phyloP scores from a whole-genome alignment of 148 eudicot species.

The Gaultheria prostrata region DNA sequence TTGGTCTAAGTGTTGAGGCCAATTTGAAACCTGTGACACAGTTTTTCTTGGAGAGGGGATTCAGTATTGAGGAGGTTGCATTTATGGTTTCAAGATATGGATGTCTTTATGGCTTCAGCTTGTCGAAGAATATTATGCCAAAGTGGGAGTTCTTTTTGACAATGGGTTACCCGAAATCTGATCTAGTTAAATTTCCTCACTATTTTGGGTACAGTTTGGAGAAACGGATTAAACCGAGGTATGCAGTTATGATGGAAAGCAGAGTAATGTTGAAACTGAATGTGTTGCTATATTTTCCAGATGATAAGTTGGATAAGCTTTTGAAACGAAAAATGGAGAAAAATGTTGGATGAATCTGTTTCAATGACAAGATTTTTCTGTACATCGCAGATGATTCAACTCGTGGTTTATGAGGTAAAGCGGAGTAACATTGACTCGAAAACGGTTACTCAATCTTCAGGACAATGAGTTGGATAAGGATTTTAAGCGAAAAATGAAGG shows the following conservation, averaged over 20 bases:
- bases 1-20: constrained; percentile 65
- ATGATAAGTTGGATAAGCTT: no score
- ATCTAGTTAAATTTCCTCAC: constrained; percentile 71
- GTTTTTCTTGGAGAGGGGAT: constrained; percentile 66
- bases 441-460: constrained; percentile 12
- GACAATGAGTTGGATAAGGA: constrained; percentile 47
- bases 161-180: constrained; percentile 59
- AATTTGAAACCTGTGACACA: constrained; percentile 70
- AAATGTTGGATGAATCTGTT: no score
- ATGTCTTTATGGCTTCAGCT: constrained; percentile 64
- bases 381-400: no score
- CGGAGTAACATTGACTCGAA: not conserved
- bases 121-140: constrained; percentile 57
- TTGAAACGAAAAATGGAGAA: no score
- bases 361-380: no score
- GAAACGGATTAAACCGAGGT: constrained; percentile 74
- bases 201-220: constrained; percentile 81
- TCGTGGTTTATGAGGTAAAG: constrained; percentile 23
- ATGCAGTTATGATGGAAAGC: constrained; percentile 39
- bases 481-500: constrained; percentile 52
- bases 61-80: constrained; percentile 45
- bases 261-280: constrained; percentile 63
- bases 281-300: constrained; percentile 29
- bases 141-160: constrained; percentile 81
- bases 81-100: constrained; percentile 68